Evolutionary conservation across 2,329 filamentous ascomycete species (phyloP).

Genomic region (Pyrenophora seminiperda): DNA sequence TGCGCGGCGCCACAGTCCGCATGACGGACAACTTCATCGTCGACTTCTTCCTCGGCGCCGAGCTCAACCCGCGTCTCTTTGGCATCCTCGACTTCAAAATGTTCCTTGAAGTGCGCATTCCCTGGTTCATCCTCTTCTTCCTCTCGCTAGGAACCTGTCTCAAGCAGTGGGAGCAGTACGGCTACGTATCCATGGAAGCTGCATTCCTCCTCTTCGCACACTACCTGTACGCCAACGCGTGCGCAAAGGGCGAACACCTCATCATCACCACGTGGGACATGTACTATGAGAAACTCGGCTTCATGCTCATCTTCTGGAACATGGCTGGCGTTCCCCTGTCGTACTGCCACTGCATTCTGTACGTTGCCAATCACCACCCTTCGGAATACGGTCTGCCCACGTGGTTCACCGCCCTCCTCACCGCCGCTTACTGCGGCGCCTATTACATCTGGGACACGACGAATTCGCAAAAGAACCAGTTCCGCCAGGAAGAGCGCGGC

Average conservation of each 20-base stretch:
- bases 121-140: conserved; percentile 89
- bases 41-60: conserved; percentile 90
- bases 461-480: conserved; percentile 93
- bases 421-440: conserved; percentile 73
- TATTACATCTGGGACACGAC: conserved; percentile 94
- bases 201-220: conserved; percentile 85
- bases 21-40: conserved; percentile 86
- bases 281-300: conserved; percentile 96
- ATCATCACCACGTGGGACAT: conserved; percentile 94
- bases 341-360: conserved; percentile 93
- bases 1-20: conserved; percentile 81
- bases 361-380: conserved; percentile 81
- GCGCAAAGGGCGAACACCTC: conserved; percentile 88
- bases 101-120: conserved; percentile 92
- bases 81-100: conserved; percentile 88
- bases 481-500: conserved; percentile 79
- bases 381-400: conserved; percentile 77
- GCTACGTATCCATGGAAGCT: conserved; percentile 85
- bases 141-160: conserved; percentile 76
- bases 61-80: conserved; percentile 85
- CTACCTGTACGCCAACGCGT: conserved; percentile 90
- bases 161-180: conserved; percentile 82
- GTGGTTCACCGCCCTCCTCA: conserved; percentile 68
- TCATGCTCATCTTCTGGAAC: conserved; percentile 99
- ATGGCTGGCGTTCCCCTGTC: conserved; percentile 86